A percentile compares a stretch with the other conserved stretches of the same genome.
These are phyloP conservation scores for Auriscalpium orientale DNA, from an alignment of 768 basidiomycete genomes.

Conservation along the genomic window DNA sequence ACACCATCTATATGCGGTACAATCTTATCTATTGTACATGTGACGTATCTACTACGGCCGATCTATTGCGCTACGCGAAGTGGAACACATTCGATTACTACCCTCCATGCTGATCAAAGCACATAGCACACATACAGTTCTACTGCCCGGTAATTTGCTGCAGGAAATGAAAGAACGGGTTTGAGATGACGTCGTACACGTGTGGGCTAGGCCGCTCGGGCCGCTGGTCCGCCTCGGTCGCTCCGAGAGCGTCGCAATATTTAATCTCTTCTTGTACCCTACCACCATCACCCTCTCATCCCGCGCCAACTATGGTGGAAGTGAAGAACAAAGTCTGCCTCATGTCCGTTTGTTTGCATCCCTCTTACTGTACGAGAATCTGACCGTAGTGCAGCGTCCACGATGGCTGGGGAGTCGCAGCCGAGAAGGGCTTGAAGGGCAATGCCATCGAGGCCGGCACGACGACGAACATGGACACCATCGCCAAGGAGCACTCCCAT, in stretches of 20 bases:
- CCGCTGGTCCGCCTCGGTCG: no score
- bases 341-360: slow-evolving; percentile 45
- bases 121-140: no score
- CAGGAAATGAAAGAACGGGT: no score
- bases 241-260: neutral
- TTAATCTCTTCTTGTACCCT: neutral
- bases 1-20: no score
- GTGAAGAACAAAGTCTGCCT: slow-evolving; percentile 88
- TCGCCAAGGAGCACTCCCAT: slow-evolving; percentile 68
- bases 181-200: no score
- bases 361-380: neutral
- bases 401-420: slow-evolving; percentile 91
- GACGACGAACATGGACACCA: slow-evolving; percentile 85
- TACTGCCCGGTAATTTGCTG: no score
- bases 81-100: no score
- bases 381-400: slow-evolving; percentile 56
- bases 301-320: slow-evolving; percentile 30
- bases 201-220: no score
- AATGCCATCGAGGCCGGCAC: slow-evolving; percentile 82
- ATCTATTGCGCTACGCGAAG: no score
- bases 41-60: no score
- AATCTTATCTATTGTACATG: no score
- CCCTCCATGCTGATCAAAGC: no score
- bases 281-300: neutral
- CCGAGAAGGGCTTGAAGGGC: slow-evolving; percentile 63